A percentile compares a stretch with the other conserved stretches of the same genome.
These are phyloP conservation scores for Cercospora canescens DNA, from an alignment of 2,329 filamentous ascomycete genomes.

Conservation along the genomic window DNA sequence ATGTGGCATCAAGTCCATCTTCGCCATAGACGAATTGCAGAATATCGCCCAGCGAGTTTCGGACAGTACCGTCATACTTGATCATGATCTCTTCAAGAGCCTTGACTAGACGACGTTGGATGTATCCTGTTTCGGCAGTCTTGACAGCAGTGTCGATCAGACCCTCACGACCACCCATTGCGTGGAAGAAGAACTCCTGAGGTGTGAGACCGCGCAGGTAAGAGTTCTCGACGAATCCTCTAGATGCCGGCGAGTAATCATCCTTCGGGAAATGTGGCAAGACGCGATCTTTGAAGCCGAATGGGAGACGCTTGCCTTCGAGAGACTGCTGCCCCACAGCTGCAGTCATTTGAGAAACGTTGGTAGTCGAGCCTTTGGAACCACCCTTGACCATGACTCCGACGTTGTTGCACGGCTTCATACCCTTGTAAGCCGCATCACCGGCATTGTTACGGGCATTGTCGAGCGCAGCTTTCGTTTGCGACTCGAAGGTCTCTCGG, in stretches of 20 bases:
- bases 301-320: conserved; percentile 97
- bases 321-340: conserved; percentile 97
- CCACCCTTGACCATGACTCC: conserved; percentile 95
- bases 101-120: conserved; percentile 96
- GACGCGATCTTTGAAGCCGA: conserved; percentile 97
- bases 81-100: conserved; percentile 97
- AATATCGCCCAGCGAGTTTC: conserved; percentile 94
- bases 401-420: conserved; percentile 96
- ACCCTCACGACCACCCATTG: conserved; percentile 99
- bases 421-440: conserved; percentile 83
- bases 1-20: conserved; percentile 89
- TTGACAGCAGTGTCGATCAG: conserved; percentile 99
- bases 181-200: conserved; percentile 98
- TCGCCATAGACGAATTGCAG: conserved; percentile 98
- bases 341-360: conserved; percentile 99
- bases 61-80: conserved; percentile 95
- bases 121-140: conserved; percentile 98
- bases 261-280: conserved; percentile 98
- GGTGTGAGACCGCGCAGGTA: conserved; percentile 95
- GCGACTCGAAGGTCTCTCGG: conserved; percentile 96
- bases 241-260: conserved; percentile 94
- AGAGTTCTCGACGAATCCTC: conserved; percentile 98
- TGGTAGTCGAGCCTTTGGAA: conserved; percentile 98
- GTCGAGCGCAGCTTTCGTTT: conserved; percentile 91
- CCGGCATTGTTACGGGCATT: conserved; percentile 95